Percentiles rank a stretch among this genome's conserved stretches.
phyloP scores from a whole-genome alignment of 208 protist species.

The Crithidia brevicula region DNA sequence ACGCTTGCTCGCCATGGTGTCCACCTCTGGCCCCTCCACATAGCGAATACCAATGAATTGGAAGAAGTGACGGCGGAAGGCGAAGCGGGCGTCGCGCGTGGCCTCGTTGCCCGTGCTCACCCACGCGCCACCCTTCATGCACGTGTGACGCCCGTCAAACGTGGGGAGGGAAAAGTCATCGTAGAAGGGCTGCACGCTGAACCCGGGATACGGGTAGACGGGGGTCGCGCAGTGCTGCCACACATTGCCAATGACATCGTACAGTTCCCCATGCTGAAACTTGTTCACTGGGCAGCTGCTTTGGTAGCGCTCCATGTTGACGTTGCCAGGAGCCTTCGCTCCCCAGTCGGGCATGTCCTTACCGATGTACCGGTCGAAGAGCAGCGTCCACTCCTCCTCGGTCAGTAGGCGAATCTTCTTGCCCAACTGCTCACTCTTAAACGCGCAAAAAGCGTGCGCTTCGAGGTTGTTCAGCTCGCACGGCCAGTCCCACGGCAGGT shows the following conservation, averaged over 20 bases:
- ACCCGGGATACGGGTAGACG: slow-evolving; percentile 92
- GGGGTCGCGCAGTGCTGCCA: slow-evolving; percentile 95
- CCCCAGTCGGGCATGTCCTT: slow-evolving; percentile 80
- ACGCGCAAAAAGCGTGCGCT: slow-evolving; percentile 95
- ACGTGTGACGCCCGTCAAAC: slow-evolving; percentile 94
- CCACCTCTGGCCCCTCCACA: slow-evolving; percentile 72
- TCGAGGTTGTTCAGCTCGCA: slow-evolving; percentile 96
- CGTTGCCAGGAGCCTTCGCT: slow-evolving; percentile 75
- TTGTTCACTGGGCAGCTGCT: slow-evolving; percentile 86
- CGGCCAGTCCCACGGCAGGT: slow-evolving; percentile 96
- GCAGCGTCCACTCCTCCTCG: slow-evolving; percentile 89
- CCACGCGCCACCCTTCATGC: slow-evolving; percentile 96
- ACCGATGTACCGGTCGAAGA: slow-evolving; percentile 83
- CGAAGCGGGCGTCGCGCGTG: slow-evolving; percentile 91
- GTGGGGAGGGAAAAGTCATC: slow-evolving; percentile 97
- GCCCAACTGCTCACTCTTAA: slow-evolving; percentile 85
- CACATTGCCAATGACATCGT: slow-evolving; percentile 96
- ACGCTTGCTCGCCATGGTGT: slow-evolving; percentile 27
- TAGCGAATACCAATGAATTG: slow-evolving; percentile 95
- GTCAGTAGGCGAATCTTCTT: slow-evolving; percentile 89
- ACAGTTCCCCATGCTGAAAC: slow-evolving; percentile 83
- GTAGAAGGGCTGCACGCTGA: slow-evolving; percentile 94
- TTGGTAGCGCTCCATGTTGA: slow-evolving; percentile 89
- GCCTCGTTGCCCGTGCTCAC: slow-evolving; percentile 95
- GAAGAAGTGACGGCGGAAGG: slow-evolving; percentile 97